phyloP scores from a whole-genome alignment of 2,329 filamentous ascomycete species.

The Monilinia polystroma region DNA sequence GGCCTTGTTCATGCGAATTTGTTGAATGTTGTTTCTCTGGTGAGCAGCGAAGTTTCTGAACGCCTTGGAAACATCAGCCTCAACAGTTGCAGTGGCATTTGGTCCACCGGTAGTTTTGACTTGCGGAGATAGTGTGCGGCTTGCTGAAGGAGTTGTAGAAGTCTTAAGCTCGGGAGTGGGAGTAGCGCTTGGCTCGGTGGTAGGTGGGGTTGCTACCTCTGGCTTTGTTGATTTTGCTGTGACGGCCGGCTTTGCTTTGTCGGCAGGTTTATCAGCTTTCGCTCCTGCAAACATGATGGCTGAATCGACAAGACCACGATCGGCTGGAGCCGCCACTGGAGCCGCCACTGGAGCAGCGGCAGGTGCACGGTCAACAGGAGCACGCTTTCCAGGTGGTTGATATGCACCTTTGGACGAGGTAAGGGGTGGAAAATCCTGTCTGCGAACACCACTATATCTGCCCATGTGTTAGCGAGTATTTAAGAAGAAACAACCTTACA shows the following conservation, averaged over 20 bases:
- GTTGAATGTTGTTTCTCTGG: constrained; percentile 56
- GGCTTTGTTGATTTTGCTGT: constrained; percentile 31
- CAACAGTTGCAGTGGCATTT: constrained; percentile 60
- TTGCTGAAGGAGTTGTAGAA: constrained; percentile 40
- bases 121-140: constrained; percentile 37
- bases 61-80: constrained; percentile 59
- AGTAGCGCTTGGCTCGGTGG: constrained; percentile 34
- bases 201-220: constrained; percentile 37
- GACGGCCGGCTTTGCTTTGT: constrained; percentile 37
- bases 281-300: constrained; percentile 90
- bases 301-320: constrained; percentile 65
- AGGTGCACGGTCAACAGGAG: constrained; percentile 72
- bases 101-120: constrained; percentile 42
- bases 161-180: constrained; percentile 34
- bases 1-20: constrained; percentile 56
- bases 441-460: constrained; percentile 88
- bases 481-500: not conserved
- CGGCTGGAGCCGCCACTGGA: not conserved
- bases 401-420: constrained; percentile 65
- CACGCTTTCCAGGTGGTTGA: constrained; percentile 83
- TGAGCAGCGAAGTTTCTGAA: constrained; percentile 64
- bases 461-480: constrained; percentile 26
- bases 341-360: not conserved
- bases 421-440: constrained; percentile 71
- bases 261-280: constrained; percentile 34